Conservation (phyloP, 352 stramenopile genomes). For the Globisporangium orthogonon region DNA sequence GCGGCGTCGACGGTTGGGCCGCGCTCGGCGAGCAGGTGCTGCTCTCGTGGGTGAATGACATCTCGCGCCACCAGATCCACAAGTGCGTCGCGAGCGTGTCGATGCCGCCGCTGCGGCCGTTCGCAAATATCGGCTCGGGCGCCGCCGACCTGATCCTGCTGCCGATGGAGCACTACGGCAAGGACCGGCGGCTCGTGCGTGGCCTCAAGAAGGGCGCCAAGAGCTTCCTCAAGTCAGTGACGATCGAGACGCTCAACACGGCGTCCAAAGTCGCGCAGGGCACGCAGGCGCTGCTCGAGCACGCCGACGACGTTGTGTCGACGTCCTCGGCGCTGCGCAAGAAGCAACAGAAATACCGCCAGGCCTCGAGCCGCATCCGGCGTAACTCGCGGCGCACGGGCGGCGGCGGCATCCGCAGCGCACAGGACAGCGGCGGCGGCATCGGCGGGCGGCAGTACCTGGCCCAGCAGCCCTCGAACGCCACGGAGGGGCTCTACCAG, state of each 20-base stretch:
- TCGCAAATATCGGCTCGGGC: slow-evolving; percentile 83
- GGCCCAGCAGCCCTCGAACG: slow-evolving; percentile 74
- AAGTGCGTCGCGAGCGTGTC: slow-evolving; percentile 87
- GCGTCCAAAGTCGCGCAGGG: slow-evolving; percentile 77
- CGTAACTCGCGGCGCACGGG: slow-evolving; percentile 77
- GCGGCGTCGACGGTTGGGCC: slow-evolving; percentile 69
- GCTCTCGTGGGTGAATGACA: slow-evolving; percentile 86
- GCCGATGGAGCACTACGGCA: slow-evolving; percentile 82
- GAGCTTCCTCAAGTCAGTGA: slow-evolving; percentile 85
- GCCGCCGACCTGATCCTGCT: slow-evolving; percentile 83
- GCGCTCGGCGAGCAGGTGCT: slow-evolving; percentile 67
- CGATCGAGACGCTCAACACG: slow-evolving; percentile 84
- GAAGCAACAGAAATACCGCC: slow-evolving; percentile 73
- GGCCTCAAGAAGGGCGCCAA: slow-evolving; percentile 82
- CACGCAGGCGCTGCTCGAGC: slow-evolving; percentile 75
- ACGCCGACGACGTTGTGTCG: slow-evolving; percentile 80
- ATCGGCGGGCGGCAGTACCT: slow-evolving; percentile 80
- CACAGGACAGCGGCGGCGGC: slow-evolving; percentile 60
- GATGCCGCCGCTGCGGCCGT: slow-evolving; percentile 77
- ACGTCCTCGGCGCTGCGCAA: slow-evolving; percentile 50
- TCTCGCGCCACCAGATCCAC: slow-evolving; percentile 84
- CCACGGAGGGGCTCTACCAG: slow-evolving; percentile 74
- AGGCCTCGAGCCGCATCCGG: slow-evolving; percentile 69
- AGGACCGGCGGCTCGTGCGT: slow-evolving; percentile 75
- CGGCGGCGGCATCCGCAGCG: slow-evolving; percentile 67